phyloP scores from a whole-genome alignment of 495 filamentous ascomycete genomes.

The Penicillium roqueforti region DNA sequence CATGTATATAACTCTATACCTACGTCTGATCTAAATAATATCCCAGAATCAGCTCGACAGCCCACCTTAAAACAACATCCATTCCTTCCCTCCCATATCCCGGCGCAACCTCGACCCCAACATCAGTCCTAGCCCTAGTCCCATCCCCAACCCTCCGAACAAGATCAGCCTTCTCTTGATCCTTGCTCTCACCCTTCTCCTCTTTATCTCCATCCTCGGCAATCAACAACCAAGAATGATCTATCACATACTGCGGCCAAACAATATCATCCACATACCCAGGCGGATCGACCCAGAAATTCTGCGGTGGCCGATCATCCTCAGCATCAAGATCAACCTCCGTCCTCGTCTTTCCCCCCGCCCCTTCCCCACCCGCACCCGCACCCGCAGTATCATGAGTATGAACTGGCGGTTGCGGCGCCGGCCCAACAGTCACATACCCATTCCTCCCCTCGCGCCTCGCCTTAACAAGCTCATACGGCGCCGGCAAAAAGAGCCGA shows the following conservation, averaged over 20 bases:
- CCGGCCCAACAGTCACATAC: constrained; percentile 74
- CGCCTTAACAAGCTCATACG: constrained; percentile 54
- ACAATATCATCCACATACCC: constrained; percentile 94
- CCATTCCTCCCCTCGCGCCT: constrained; percentile 70
- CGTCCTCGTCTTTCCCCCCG: neutral
- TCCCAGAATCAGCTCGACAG: constrained; percentile 39
- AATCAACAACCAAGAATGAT: constrained; percentile 73
- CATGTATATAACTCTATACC: neutral
- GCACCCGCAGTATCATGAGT: neutral
- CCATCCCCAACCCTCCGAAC: constrained; percentile 33
- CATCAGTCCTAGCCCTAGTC: constrained; percentile 31
- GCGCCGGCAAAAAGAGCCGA: constrained; percentile 68
- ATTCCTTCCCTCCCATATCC: constrained; percentile 32
- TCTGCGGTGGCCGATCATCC: constrained; percentile 50
- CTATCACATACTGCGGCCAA: constrained; percentile 84
- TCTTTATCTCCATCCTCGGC: constrained; percentile 50
- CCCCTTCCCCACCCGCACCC: neutral
- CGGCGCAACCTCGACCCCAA: constrained; percentile 38
- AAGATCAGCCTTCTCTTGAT: constrained; percentile 21
- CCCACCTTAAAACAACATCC: constrained; percentile 41
- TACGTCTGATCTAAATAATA: constrained; percentile 11
- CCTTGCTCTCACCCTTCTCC: constrained; percentile 31
- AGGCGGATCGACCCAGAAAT: constrained; percentile 91
- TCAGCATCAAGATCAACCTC: constrained; percentile 36
- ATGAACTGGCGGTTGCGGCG: constrained; percentile 18